Base-by-base conservation (phyloP, 139 green algal species). In the Chlamydomonas urium region DNA sequence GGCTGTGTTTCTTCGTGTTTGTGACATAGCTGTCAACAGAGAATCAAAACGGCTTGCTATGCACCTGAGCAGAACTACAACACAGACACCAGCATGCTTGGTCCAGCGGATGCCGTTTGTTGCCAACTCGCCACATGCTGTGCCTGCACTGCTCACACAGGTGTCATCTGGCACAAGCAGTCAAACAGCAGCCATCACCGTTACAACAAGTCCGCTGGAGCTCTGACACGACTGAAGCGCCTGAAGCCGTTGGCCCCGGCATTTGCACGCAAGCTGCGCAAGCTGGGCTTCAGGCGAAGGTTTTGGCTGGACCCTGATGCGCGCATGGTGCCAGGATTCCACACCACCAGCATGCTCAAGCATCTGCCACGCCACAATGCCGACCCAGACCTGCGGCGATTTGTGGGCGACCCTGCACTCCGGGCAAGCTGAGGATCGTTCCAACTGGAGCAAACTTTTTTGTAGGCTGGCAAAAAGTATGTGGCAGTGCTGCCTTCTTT, bases 231-330 rank as follows among this genome's bases (percentile, higher is more conserved):
- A 17, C 65, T 79, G 8, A 63, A 50, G 65, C 63, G 73, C 3
- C n/a, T 79, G 42, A 66, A 63, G 65, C 73, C 73, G 8, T 38
- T 79, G 73, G 63, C 65, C 4, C 21, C 8, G 0, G 38, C 50
- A 2, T 33, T 53, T 4, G 36, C 73, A 14, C 28, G 36, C 31
- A 79, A 79, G 73, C 65, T 79, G 56, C 68, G 63, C 1, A 79
- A 79, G 65, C 38, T 79, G 17, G 73, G 73, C 1, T 79, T 67
- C 73, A 74, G 74, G 38, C 65, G 73, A 10, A 53, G 42, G 42
- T 53, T n/a, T 53, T 53, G 42, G 42, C 42, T 53, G 10, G 42
- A 53, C 42, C 42, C 42, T 17, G 42, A 53, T 53, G 42, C 42
- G 42, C 42, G 42, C 42, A 53, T 53, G 42, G 42, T 53, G 42